Percentiles rank a stretch among this genome's conserved stretches.
These are phyloP conservation scores for Actinomortierella wolfii DNA, from an alignment of 371 early-diverging fungal genomes.

Conservation along the genomic window DNA sequence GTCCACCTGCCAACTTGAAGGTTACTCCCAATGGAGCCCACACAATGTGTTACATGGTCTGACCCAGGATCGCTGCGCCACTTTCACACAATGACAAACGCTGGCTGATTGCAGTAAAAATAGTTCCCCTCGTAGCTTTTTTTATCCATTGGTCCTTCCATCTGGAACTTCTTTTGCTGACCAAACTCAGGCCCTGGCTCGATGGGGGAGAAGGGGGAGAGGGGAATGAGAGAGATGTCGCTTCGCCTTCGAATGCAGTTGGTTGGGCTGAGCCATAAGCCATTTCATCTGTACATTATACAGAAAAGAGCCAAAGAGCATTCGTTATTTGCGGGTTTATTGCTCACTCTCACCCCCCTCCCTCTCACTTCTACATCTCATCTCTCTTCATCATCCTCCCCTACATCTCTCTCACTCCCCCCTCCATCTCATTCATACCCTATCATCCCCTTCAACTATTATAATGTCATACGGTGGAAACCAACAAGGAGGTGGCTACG, in stretches of 20 bases:
- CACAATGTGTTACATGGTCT: background rate
- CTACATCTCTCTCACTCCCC: background rate
- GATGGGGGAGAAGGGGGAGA: too few species aligned
- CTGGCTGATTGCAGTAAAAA: background rate
- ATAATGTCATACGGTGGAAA: constrained; percentile 4
- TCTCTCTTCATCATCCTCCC: background rate
- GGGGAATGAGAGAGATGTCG: too few species aligned
- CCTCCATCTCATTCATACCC: background rate
- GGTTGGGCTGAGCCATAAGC: background rate
- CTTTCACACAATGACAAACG: too few species aligned
- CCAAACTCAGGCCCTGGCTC: too few species aligned
- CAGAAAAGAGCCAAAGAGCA: too few species aligned
- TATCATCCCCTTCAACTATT: constrained; percentile 1
- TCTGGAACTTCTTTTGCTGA: too few species aligned
- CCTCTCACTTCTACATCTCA: background rate
- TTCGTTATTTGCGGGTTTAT: background rate
- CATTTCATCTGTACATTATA: too few species aligned
- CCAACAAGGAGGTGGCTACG: too few species aligned
- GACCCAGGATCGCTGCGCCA: background rate
- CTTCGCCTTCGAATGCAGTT: background rate
- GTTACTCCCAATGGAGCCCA: too few species aligned
- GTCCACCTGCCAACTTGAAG: background rate
- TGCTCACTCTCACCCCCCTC: background rate
- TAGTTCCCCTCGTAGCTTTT: background rate
- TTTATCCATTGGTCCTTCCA: background rate